Conservation (phyloP, 495 filamentous ascomycete genomes). For the Trypethelium eluteriae region DNA sequence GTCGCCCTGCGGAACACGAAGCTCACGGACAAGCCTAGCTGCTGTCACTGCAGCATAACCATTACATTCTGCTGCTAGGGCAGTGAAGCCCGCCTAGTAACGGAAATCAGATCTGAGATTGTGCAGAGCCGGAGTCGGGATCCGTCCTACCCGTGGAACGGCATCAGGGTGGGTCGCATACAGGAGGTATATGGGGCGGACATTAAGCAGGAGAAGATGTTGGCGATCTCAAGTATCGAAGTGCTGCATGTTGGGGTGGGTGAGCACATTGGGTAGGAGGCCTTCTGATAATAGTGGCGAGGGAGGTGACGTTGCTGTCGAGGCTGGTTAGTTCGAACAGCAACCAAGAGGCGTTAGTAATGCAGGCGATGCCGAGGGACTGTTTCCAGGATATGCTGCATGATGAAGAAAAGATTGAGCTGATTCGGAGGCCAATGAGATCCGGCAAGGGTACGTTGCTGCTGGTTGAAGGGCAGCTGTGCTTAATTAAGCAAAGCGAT, state of each 20-base stretch:
- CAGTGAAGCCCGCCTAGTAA: too few species aligned
- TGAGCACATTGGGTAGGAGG: slow-evolving; percentile 16
- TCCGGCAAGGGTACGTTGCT: slow-evolving; percentile 48
- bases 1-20: too few species aligned
- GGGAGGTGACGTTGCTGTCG: background rate
- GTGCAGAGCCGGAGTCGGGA: too few species aligned
- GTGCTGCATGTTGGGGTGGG: background rate
- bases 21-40: too few species aligned
- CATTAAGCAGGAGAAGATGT: slow-evolving; percentile 10
- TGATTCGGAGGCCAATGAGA: slow-evolving; percentile 46
- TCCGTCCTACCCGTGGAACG: background rate
- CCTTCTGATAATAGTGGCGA: slow-evolving; percentile 18
- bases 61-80: too few species aligned
- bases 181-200: slow-evolving; percentile 15
- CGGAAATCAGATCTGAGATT: too few species aligned
- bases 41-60: too few species aligned
- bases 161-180: slow-evolving; percentile 15
- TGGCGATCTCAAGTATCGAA: slow-evolving; percentile 16
- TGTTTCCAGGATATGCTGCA: slow-evolving; percentile 49
- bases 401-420: slow-evolving; percentile 45
- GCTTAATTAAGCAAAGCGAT: slow-evolving; percentile 17
- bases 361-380: slow-evolving; percentile 14
- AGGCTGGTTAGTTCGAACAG: background rate
- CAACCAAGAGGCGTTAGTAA: slow-evolving; percentile 14
- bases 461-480: slow-evolving; percentile 43